Conservation (phyloP, 805 yeast species). For the Kluyveromyces siamensis region DNA sequence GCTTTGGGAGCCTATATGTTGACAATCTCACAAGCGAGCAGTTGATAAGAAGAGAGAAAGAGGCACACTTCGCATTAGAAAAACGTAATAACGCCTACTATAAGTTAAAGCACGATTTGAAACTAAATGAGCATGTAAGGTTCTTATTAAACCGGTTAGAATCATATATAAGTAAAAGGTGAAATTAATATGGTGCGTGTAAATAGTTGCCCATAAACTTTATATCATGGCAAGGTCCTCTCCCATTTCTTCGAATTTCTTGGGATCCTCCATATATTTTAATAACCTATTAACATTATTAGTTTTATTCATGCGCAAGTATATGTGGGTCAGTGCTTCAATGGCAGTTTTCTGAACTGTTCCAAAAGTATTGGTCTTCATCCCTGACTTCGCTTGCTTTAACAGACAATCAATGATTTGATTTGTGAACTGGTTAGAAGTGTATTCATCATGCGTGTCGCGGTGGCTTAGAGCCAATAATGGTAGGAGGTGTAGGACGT, state of each 20-base stretch:
- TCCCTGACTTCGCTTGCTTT: constrained; percentile 2
- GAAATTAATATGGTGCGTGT: neutral
- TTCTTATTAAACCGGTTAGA: neutral
- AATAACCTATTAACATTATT: neutral
- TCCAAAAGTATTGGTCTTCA: neutral
- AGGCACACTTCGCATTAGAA: neutral
- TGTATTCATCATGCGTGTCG: neutral
- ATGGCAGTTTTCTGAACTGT: constrained; percentile 7
- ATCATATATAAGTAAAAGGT: no score
- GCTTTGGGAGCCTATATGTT: neutral
- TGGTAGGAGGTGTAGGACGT: constrained; percentile 11
- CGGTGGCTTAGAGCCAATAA: constrained; percentile 5
- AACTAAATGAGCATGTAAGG: neutral
- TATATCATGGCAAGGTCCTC: neutral
- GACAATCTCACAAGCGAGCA: neutral
- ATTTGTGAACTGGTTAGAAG: constrained; percentile 8
- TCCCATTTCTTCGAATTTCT: neutral
- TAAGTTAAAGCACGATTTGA: neutral
- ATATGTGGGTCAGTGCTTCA: constrained; percentile 16
- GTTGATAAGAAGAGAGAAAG: neutral
- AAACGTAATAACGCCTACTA: neutral
- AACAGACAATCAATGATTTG: constrained; percentile 11
- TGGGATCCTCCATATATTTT: neutral
- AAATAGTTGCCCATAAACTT: neutral
- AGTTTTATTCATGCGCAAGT: constrained; percentile 4